phyloP scores from a whole-genome alignment of 257 asterid genomes.

The Penstemon barbatus region DNA sequence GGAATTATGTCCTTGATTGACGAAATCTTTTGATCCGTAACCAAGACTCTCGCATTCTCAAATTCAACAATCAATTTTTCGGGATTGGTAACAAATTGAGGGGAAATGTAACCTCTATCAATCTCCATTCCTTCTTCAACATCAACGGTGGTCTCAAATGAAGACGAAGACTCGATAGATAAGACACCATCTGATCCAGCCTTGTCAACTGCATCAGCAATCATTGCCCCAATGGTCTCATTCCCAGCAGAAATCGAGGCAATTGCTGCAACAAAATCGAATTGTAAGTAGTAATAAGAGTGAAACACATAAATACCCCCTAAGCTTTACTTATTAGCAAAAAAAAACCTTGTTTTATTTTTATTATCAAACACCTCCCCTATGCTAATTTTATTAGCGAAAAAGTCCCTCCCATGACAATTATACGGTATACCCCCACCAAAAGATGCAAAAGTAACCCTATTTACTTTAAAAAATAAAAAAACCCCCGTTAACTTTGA shows the following conservation, averaged over 20 bases:
- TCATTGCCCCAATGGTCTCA: constrained; percentile 78
- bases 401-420: no score
- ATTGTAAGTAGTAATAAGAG: neutral
- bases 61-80: constrained; percentile 85
- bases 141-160: constrained; percentile 91
- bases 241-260: constrained; percentile 96
- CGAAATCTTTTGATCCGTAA: constrained; percentile 89
- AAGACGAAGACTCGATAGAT: constrained; percentile 95
- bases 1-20: constrained; percentile 92
- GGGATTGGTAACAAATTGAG: constrained; percentile 87
- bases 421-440: no score
- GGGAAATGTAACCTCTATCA: constrained; percentile 93
- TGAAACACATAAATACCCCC: no score
- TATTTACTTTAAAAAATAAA: no score
- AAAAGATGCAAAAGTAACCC: no score
- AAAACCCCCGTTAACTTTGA: no score
- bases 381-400: no score
- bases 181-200: constrained; percentile 98
- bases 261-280: constrained; percentile 54
- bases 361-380: no score
- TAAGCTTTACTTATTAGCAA: no score
- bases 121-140: constrained; percentile 99
- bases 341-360: no score
- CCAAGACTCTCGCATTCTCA: constrained; percentile 75
- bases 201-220: constrained; percentile 96